These are phyloP conservation scores for Apiotrichum brassicae DNA, from an alignment of 1,284 basidiomycete genomes.

Conservation along the genomic window DNA sequence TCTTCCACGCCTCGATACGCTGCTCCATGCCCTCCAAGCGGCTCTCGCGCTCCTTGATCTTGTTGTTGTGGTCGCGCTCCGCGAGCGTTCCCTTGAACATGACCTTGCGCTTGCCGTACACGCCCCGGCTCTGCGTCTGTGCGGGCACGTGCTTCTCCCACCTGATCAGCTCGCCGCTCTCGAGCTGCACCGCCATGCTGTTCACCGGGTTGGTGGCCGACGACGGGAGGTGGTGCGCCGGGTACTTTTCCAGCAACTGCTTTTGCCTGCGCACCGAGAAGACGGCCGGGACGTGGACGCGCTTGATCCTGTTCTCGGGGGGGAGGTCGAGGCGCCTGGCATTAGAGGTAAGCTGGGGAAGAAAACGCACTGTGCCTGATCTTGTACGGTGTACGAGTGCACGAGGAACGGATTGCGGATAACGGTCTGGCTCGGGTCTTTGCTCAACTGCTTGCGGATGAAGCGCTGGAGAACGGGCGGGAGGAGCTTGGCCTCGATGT, in stretches of 20 bases:
- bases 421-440: background rate
- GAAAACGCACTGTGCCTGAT: too few species aligned
- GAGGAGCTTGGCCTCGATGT: conserved; percentile 10
- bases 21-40: conserved; percentile 41
- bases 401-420: conserved; percentile 38
- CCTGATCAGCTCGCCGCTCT: conserved; percentile 18
- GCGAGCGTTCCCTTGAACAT: conserved; percentile 43
- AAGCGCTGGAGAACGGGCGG: conserved; percentile 20
- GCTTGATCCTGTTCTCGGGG: background rate
- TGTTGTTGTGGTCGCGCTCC: conserved; percentile 30
- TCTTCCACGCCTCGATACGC: conserved; percentile 40
- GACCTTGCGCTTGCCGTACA: conserved; percentile 21
- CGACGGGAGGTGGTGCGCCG: conserved; percentile 25
- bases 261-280: conserved; percentile 33
- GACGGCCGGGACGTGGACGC: conserved; percentile 26
- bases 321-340: background rate
- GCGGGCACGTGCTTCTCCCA: conserved; percentile 19
- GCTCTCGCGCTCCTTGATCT: conserved; percentile 27
- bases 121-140: conserved; percentile 12
- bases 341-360: background rate
- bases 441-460: conserved; percentile 12
- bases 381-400: conserved; percentile 33
- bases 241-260: conserved; percentile 26
- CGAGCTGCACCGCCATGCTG: conserved; percentile 12
- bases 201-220: conserved; percentile 20